A percentile compares a stretch with the other conserved stretches of the same genome.
Conservation (phyloP, 2,329 filamentous ascomycete species). For the Torrubiellomyces zombiae region DNA sequence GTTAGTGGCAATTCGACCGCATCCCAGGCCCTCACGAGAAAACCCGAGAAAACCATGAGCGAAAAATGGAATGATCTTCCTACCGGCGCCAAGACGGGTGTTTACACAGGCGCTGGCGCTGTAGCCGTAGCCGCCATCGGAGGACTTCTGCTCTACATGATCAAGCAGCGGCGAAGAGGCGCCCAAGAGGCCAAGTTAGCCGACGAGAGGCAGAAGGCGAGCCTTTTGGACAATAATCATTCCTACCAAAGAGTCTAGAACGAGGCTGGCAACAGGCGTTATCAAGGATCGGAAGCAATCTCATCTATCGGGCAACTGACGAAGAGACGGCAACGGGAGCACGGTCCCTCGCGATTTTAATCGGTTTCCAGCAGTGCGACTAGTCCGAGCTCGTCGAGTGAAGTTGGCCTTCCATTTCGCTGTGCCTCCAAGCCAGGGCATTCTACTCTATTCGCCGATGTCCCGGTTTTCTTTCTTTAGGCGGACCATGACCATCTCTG, state of each 20-base stretch:
- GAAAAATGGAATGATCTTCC: slow-evolving; percentile 40
- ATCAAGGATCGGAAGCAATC: slow-evolving; percentile 6
- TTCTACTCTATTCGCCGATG: background rate
- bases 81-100: slow-evolving; percentile 28
- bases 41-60: slow-evolving; percentile 24
- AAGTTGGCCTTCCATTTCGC: slow-evolving; percentile 7
- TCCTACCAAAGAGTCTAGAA: slow-evolving; percentile 20
- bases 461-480: slow-evolving; percentile 2
- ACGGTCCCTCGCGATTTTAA: slow-evolving; percentile 3
- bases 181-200: slow-evolving; percentile 31
- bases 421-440: slow-evolving; percentile 3
- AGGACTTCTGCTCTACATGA: slow-evolving; percentile 32
- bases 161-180: slow-evolving; percentile 36
- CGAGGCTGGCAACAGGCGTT: slow-evolving; percentile 5
- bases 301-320: slow-evolving; percentile 4
- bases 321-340: slow-evolving; percentile 4
- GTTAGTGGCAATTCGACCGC: slow-evolving; percentile 41
- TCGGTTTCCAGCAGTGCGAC: slow-evolving; percentile 3
- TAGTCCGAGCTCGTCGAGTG: slow-evolving; percentile 5
- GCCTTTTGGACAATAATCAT: slow-evolving; percentile 33
- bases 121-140: slow-evolving; percentile 25
- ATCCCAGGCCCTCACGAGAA: slow-evolving; percentile 22
- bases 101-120: slow-evolving; percentile 31
- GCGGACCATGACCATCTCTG: slow-evolving; percentile 1
- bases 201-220: slow-evolving; percentile 24